Evolutionary conservation across 345 rosid genomes (phyloP).

Genomic region (Heritiera fomes): DNA sequence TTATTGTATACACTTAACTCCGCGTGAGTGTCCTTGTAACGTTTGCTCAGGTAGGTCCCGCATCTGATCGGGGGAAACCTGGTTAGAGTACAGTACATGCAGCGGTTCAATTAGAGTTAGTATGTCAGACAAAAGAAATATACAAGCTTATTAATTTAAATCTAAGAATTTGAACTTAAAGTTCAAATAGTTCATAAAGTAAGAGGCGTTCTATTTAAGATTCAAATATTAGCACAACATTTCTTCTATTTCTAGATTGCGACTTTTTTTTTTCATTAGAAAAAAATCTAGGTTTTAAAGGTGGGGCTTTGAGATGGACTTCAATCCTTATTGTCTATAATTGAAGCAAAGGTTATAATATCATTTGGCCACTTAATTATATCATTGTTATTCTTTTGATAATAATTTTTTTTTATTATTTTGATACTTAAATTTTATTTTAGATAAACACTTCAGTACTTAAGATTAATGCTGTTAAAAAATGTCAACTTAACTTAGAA

Average conservation of each 20-base stretch:
- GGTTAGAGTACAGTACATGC: neutral
- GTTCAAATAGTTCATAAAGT: too few species aligned
- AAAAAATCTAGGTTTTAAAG: neutral
- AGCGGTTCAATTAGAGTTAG: neutral
- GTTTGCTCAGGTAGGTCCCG: slow-evolving; percentile 59
- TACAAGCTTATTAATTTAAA: neutral
- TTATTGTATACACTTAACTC: slow-evolving; percentile 51
- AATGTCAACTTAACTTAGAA: too few species aligned
- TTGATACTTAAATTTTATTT: too few species aligned
- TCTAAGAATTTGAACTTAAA: neutral
- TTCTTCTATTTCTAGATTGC: too few species aligned
- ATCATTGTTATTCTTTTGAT: too few species aligned
- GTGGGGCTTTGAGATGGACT: neutral
- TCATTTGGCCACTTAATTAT: too few species aligned
- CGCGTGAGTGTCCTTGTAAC: slow-evolving; percentile 70
- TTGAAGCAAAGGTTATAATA: neutral
- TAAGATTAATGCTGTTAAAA: too few species aligned
- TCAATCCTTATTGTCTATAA: neutral
- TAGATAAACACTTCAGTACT: too few species aligned
- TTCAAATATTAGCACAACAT: too few species aligned
- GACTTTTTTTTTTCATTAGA: too few species aligned
- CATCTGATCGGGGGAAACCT: slow-evolving; percentile 77
- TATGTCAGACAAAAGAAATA: neutral
- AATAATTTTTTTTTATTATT: too few species aligned
- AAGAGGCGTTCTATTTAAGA: too few species aligned